Conservation (phyloP, 805 yeast species). For the Clavispora fructus region DNA sequence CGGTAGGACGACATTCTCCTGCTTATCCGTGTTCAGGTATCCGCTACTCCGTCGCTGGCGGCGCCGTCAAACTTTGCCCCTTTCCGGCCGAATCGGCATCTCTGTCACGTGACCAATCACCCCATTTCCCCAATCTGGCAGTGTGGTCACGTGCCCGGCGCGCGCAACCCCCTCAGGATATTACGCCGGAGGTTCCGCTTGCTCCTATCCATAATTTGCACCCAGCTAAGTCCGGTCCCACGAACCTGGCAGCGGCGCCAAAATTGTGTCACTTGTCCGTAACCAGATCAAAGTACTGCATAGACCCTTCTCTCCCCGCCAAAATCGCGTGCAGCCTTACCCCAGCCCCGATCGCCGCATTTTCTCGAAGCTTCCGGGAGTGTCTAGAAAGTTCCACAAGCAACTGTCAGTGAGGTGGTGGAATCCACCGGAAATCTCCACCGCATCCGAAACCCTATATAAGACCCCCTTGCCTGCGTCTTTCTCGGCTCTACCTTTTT, state of each 20-base stretch:
- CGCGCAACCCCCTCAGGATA: background rate
- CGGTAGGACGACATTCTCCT: no score
- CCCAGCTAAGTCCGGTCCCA: background rate
- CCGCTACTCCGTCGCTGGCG: no score
- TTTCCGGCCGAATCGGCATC: background rate
- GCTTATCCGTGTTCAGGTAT: no score
- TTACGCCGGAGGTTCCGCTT: no score
- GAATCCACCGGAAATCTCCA: constrained; percentile 5
- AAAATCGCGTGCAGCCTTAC: background rate
- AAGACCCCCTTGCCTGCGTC: constrained; percentile 1
- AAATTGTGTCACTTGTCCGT: no score
- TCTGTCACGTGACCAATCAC: background rate
- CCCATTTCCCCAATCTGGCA: background rate
- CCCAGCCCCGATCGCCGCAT: background rate
- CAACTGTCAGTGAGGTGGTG: constrained; percentile 3
- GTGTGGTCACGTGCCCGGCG: no score
- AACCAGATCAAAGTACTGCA: no score
- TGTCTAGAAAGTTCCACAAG: constrained; percentile 6
- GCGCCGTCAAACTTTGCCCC: no score
- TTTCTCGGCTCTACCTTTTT: background rate
- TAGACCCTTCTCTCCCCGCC: background rate
- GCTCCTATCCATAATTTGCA: background rate
- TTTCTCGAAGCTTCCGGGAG: constrained; percentile 9
- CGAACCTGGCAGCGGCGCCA: no score
- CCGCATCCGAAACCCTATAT: constrained; percentile 1